A percentile compares a stretch with the other conserved stretches of the same genome.
phyloP scores from a whole-genome alignment of 2,329 filamentous ascomycete genomes.

The Lasiodiplodia theobromae region DNA sequence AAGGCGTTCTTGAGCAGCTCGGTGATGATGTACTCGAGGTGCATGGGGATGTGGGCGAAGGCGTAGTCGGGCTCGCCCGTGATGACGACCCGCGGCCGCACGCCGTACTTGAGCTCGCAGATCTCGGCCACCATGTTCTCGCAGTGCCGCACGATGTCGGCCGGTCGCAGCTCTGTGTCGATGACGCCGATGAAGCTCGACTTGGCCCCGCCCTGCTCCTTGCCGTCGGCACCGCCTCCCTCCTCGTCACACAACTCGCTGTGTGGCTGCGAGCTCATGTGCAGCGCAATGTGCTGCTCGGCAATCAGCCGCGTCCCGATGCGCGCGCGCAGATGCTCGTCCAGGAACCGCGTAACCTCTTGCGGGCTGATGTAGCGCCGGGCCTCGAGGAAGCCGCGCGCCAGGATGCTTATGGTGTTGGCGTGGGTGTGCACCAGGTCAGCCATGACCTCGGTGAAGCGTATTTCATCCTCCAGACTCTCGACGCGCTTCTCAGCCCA shows the following conservation, averaged over 20 bases:
- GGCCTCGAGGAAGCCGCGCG: constrained; percentile 91
- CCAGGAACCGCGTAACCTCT: constrained; percentile 90
- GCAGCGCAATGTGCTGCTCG: constrained; percentile 94
- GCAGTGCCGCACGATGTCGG: constrained; percentile 81
- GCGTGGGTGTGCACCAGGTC: constrained; percentile 95
- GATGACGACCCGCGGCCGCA: constrained; percentile 80
- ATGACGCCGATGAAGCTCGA: constrained; percentile 90
- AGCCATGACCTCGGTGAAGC: constrained; percentile 90
- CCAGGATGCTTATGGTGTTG: constrained; percentile 92
- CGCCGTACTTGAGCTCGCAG: constrained; percentile 93
- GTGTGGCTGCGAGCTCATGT: constrained; percentile 76
- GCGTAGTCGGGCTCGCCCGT: constrained; percentile 86
- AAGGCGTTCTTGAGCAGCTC: constrained; percentile 98
- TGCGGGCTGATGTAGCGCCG: constrained; percentile 82
- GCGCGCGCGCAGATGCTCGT: constrained; percentile 89
- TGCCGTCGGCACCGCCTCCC: constrained; percentile 35
- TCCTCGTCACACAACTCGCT: constrained; percentile 57
- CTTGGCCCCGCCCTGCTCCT: constrained; percentile 52
- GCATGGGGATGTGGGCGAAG: constrained; percentile 93
- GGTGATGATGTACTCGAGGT: constrained; percentile 96
- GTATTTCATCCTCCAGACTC: constrained; percentile 83
- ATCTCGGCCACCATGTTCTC: constrained; percentile 93
- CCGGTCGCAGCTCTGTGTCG: constrained; percentile 85
- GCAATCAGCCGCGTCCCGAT: constrained; percentile 95
- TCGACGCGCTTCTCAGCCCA: constrained; percentile 77